phyloP scores from a whole-genome alignment of 2,329 filamentous ascomycete genomes.

The Aureobasidium pullulans region DNA sequence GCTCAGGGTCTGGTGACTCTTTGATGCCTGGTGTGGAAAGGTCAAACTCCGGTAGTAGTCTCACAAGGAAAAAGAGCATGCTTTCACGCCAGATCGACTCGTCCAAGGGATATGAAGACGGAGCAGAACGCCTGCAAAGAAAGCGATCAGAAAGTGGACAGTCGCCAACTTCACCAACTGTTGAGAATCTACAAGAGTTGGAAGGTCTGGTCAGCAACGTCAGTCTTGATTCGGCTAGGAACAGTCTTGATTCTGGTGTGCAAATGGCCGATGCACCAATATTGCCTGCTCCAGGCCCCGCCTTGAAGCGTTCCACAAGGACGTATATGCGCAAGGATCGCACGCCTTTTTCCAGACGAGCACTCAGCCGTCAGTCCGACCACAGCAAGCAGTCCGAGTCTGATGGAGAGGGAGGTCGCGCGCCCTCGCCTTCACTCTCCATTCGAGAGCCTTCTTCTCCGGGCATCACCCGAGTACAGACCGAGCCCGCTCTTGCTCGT shows the following conservation, averaged over 20 bases:
- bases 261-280: slow-evolving; percentile 54
- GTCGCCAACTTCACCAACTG: slow-evolving; percentile 38
- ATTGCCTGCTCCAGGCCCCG: slow-evolving; percentile 66
- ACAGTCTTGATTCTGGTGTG: slow-evolving; percentile 33
- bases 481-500: slow-evolving; percentile 51
- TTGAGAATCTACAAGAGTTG: slow-evolving; percentile 55
- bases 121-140: slow-evolving; percentile 69
- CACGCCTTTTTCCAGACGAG: slow-evolving; percentile 65
- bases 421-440: slow-evolving; percentile 37
- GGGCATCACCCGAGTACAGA: slow-evolving; percentile 56
- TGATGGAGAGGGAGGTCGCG: slow-evolving; percentile 32
- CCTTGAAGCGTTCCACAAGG: slow-evolving; percentile 79
- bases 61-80: slow-evolving; percentile 91
- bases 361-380: slow-evolving; percentile 55
- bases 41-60: slow-evolving; percentile 49
- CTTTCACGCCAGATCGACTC: slow-evolving; percentile 84
- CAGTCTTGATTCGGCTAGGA: slow-evolving; percentile 44
- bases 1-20: slow-evolving; percentile 61
- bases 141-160: slow-evolving; percentile 50
- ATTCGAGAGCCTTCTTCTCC: slow-evolving; percentile 42
- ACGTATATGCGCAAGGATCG: slow-evolving; percentile 44
- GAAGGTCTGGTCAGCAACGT: slow-evolving; percentile 79
- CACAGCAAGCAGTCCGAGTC: slow-evolving; percentile 42
- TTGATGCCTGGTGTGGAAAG: slow-evolving; percentile 54
- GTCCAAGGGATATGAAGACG: slow-evolving; percentile 69